phyloP scores from a whole-genome alignment of 768 basidiomycete genomes.

The Omphalotus guepiniiformis region DNA sequence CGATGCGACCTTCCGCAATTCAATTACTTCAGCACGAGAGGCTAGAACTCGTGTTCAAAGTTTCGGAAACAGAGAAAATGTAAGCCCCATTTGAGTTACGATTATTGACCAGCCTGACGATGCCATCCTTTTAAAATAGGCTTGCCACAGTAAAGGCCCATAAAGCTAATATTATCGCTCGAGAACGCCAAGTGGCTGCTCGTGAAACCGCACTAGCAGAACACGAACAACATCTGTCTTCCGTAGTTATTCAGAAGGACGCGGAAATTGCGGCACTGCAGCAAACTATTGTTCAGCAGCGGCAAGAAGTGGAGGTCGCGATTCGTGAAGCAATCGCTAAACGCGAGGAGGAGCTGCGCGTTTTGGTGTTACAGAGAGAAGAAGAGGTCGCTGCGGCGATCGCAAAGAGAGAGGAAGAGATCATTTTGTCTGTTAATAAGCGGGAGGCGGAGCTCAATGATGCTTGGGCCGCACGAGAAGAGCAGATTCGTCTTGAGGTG shows the following conservation, averaged over 20 bases:
- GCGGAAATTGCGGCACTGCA: slow-evolving; percentile 51
- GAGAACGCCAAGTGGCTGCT: slow-evolving; percentile 59
- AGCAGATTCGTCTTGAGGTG: slow-evolving; percentile 47
- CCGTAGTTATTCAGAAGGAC: slow-evolving; percentile 53
- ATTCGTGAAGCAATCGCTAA: slow-evolving; percentile 54
- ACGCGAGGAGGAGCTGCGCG: slow-evolving; percentile 67
- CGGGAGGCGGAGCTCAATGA: slow-evolving; percentile 61
- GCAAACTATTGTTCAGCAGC: slow-evolving; percentile 37
- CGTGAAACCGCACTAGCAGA: slow-evolving; percentile 55
- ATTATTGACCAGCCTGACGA: background rate
- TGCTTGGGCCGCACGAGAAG: slow-evolving; percentile 54
- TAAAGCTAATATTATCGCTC: slow-evolving; percentile 47
- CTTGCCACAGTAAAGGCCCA: slow-evolving; percentile 61
- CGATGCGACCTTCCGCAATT: slow-evolving; percentile 79
- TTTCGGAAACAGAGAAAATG: slow-evolving; percentile 79
- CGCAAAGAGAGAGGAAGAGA: slow-evolving; percentile 63
- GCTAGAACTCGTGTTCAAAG: slow-evolving; percentile 63
- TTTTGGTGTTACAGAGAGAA: slow-evolving; percentile 62
- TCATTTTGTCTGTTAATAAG: slow-evolving; percentile 60
- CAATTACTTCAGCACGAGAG: slow-evolving; percentile 82
- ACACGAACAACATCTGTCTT: slow-evolving; percentile 47
- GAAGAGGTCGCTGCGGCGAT: slow-evolving; percentile 66
- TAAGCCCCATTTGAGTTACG: slow-evolving; percentile 26
- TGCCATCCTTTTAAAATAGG: slow-evolving; percentile 32
- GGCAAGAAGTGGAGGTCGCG: slow-evolving; percentile 38